Conservation (phyloP, 805 yeast species). For the Candida silvicultrix region DNA sequence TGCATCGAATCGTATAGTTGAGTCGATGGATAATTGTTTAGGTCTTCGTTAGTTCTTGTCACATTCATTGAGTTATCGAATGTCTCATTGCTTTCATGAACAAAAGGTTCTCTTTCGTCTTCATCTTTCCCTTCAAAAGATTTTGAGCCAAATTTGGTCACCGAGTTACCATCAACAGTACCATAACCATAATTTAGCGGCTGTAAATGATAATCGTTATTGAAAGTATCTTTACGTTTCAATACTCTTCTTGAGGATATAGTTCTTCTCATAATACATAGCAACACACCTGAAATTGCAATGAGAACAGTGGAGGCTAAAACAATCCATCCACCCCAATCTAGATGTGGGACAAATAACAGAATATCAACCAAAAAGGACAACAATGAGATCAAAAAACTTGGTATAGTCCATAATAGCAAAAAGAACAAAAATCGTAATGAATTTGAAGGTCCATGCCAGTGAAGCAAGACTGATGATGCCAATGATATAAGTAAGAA, state of each 20-base stretch:
- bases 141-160: conserved; percentile 3
- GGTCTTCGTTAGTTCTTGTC: conserved; percentile 11
- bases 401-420: conserved; percentile 55
- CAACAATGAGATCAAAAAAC: conserved; percentile 63
- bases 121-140: conserved; percentile 9
- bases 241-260: conserved; percentile 31
- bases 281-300: conserved; percentile 55
- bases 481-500: conserved; percentile 42
- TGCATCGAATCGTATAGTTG: conserved; percentile 16
- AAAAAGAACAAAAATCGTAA: conserved; percentile 41
- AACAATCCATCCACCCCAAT: conserved; percentile 84
- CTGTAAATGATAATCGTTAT: conserved; percentile 18
- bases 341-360: conserved; percentile 66
- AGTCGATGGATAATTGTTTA: conserved; percentile 13
- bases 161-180: conserved; percentile 20
- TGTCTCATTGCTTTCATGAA: conserved; percentile 8
- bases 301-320: conserved; percentile 61
- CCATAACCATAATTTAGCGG: conserved; percentile 22
- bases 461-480: conserved; percentile 33
- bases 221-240: conserved; percentile 8
- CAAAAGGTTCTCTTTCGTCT: conserved; percentile 15
- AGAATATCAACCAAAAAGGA: conserved; percentile 79
- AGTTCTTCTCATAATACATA: conserved; percentile 70
- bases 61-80: conserved; percentile 10
- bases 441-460: conserved; percentile 27